Conservation (phyloP, 129 eudicot species). For the Logfia minima region DNA sequence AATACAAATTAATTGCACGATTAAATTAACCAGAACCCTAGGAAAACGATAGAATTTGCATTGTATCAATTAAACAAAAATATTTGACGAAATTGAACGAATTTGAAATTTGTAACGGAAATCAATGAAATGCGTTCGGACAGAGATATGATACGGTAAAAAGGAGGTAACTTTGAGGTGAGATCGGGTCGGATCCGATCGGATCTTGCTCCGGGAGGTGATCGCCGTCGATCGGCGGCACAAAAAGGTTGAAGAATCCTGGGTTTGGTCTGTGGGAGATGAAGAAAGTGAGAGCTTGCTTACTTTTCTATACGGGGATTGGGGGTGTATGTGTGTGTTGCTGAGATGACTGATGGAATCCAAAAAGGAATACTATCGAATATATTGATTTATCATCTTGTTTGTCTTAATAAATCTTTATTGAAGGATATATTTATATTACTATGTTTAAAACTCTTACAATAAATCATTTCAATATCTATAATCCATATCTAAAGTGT, state of each 20-base stretch:
- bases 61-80: neutral
- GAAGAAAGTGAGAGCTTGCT: constrained; percentile 21
- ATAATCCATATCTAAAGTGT: too few species aligned
- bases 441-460: too few species aligned
- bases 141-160: neutral
- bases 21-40: constrained; percentile 8
- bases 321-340: neutral
- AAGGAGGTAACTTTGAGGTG: neutral
- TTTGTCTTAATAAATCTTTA: too few species aligned
- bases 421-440: too few species aligned
- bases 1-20: constrained; percentile 10
- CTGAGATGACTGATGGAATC: constrained; percentile 25
- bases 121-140: constrained; percentile 9
- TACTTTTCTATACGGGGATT: constrained; percentile 25
- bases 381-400: neutral
- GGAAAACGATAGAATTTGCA: constrained; percentile 29
- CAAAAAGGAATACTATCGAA: constrained; percentile 23
- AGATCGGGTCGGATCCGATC: constrained; percentile 42
- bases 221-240: constrained; percentile 16
- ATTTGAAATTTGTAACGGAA: neutral
- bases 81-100: neutral
- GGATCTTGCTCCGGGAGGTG: constrained; percentile 29
- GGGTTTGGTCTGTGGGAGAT: constrained; percentile 16
- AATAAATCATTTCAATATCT: too few species aligned
- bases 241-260: constrained; percentile 7